Base-by-base conservation (phyloP, 2,329 filamentous ascomycete genomes). In the Paecilomyces fulvus region DNA sequence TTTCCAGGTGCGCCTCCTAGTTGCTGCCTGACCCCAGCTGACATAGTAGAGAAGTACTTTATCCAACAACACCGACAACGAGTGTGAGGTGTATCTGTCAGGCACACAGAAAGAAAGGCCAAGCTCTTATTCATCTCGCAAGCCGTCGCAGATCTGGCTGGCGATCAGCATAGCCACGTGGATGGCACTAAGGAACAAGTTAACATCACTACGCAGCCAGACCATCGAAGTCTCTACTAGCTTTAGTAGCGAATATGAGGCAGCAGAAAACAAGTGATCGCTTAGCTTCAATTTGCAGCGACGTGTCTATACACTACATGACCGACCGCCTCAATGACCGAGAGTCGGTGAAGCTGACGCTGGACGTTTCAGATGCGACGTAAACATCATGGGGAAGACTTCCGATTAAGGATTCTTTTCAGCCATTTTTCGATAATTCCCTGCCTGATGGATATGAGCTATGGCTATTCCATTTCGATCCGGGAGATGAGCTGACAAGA, bases 101-200 rank as follows among this genome's bases (percentile, higher is more conserved):
- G 37, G n/a, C 37, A 43, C 37, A 43, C 14, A 20, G 17, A 17
- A 43, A 43, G 14, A 43, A 17, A 43, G 9, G n/a, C 17, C 14
- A 43, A 43, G n/a, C 37, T 43, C 37, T 43, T 43, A n/a, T 17
- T 43, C n/a, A 43, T n/a, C 25, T 43, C 37, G 28, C 12, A 10
- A 20, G 11, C 30, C 12, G 14, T 52, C 28, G 30, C 25, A 37
- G 11, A 23, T 33, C 51, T 28, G 30, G 28, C 51, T 37, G 51
- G 51, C 20, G 51, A 53, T 53, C 51, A 53, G n/a, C 17, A 31
- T n/a, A 37, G 51, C 51, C 51, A 53, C 51, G 51, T 53, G 51
- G 51, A 53, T 28, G 48, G 48, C 51, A 53, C 51, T 37, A 53
- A 37, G 50, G 10, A 52, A n/a, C 50, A 52, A 30, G 14, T 37